Percentiles rank a stretch among this genome's conserved stretches.
phyloP scores from a whole-genome alignment of 1,284 basidiomycete genomes.

The Malassezia japonica region DNA sequence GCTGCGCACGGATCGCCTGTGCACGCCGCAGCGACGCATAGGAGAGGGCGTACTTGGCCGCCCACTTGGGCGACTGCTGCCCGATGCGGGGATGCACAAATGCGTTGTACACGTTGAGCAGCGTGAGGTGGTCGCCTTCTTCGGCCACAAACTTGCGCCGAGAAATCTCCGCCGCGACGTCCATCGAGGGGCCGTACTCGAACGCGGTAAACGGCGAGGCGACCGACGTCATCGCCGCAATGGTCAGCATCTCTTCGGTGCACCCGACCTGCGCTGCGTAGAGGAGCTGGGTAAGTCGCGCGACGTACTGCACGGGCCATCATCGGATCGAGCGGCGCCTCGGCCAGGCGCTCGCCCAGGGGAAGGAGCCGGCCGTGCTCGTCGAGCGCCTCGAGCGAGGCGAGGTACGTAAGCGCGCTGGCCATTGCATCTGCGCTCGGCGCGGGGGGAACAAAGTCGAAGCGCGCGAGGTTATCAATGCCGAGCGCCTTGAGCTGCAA shows the following conservation, averaged over 20 bases:
- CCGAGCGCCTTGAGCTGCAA: constrained; percentile 88
- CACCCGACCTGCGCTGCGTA: constrained; percentile 72
- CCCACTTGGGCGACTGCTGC: constrained; percentile 72
- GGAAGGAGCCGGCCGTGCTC: constrained; percentile 52
- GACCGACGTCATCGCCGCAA: constrained; percentile 81
- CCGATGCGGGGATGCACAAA: constrained; percentile 65
- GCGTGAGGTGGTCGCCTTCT: constrained; percentile 89
- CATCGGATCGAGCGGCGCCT: constrained; percentile 55
- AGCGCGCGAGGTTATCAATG: constrained; percentile 66
- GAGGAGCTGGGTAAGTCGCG: constrained; percentile 58
- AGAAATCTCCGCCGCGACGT: constrained; percentile 58
- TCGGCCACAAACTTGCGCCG: constrained; percentile 89
- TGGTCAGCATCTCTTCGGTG: constrained; percentile 84
- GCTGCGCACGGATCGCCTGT: constrained; percentile 77
- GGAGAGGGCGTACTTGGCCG: constrained; percentile 78
- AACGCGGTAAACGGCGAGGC: constrained; percentile 23
- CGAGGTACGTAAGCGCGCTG: constrained; percentile 63
- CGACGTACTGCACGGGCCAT: constrained; percentile 49
- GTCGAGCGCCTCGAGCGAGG: constrained; percentile 53
- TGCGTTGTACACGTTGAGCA: constrained; percentile 87
- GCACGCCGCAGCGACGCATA: constrained; percentile 85
- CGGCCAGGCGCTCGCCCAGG: constrained; percentile 54
- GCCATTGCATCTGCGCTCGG: constrained; percentile 79
- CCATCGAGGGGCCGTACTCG: constrained; percentile 6
- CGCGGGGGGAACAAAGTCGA: constrained; percentile 74